Evolutionary conservation across 768 basidiomycete genomes (phyloP).

Genomic region (Amylocystis lapponica): DNA sequence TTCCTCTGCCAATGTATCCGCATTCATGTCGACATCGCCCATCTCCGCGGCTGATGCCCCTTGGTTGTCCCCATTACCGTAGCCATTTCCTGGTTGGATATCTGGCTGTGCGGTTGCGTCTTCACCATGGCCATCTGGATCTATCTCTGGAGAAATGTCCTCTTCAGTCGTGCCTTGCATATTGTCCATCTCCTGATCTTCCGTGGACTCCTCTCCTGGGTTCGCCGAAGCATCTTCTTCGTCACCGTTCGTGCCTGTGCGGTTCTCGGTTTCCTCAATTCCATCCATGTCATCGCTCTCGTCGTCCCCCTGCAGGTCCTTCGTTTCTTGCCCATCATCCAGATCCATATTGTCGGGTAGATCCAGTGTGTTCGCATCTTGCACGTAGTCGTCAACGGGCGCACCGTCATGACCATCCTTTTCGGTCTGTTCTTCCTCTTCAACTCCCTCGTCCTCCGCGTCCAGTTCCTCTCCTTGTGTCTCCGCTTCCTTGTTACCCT

Average conservation of each 20-base stretch:
- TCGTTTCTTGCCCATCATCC: conserved; percentile 28
- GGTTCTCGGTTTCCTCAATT: conserved; percentile 26
- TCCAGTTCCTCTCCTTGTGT: conserved; percentile 23
- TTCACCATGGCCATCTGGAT: conserved; percentile 34
- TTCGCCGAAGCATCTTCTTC: conserved; percentile 20
- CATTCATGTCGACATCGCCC: conserved; percentile 1
- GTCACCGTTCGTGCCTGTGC: conserved; percentile 26
- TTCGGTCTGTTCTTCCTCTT: conserved; percentile 20
- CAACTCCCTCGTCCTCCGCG: conserved; percentile 21
- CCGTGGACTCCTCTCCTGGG: conserved; percentile 5
- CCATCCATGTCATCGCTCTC: conserved; percentile 22
- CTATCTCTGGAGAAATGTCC: conserved; percentile 38
- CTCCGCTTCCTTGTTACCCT: conserved; percentile 21
- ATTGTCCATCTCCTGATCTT: conserved; percentile 23
- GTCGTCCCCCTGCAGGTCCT: conserved; percentile 10
- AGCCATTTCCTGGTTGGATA: conserved; percentile 25
- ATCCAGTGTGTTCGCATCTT: conserved; percentile 79
- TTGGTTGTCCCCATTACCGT: conserved; percentile 7
- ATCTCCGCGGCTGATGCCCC: conserved; percentile 10
- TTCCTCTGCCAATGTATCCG: conserved; percentile 4
- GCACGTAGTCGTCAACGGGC: conserved; percentile 70
- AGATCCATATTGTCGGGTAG: conserved; percentile 85
- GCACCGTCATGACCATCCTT: conserved; percentile 51
- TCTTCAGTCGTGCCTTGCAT: conserved; percentile 27
- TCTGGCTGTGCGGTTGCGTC: conserved; percentile 32